phyloP scores from a whole-genome alignment of 106 monocot species.

The Allium sativum region DNA sequence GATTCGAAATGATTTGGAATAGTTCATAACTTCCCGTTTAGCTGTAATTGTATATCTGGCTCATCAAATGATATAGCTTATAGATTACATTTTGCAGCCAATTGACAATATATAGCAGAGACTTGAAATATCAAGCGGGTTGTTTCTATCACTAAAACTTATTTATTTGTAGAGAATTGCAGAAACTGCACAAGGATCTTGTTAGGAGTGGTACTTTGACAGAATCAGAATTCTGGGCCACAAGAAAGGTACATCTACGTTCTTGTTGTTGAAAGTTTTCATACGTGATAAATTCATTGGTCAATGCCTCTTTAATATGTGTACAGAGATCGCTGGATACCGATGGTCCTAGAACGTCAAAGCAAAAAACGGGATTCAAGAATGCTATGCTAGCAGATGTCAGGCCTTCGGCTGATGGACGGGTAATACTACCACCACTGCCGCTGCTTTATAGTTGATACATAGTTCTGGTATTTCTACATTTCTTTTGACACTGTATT shows the following conservation, averaged over 20 bases:
- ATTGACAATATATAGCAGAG: no score
- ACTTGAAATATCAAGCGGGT: neutral
- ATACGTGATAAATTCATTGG: neutral
- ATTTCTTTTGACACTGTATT: conserved; percentile 2
- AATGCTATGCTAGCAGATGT: conserved; percentile 98
- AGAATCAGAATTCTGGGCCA: conserved; percentile 95
- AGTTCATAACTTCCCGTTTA: no score
- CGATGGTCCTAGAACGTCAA: conserved; percentile 30
- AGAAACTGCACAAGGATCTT: conserved; percentile 83
- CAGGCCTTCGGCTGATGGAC: conserved; percentile 91
- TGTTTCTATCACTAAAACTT: no score
- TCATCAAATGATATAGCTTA: no score
- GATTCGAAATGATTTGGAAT: no score
- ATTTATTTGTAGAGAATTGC: conserved; percentile 61
- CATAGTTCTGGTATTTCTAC: no score
- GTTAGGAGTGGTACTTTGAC: conserved; percentile 69
- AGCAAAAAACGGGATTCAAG: conserved; percentile 81
- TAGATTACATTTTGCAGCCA: no score
- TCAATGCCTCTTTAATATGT: conserved; percentile 1
- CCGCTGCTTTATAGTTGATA: no score
- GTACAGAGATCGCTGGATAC: conserved; percentile 71
- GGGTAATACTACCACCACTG: conserved; percentile 39
- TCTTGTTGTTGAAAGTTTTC: neutral
- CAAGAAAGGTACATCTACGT: conserved; percentile 56
- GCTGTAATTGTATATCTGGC: no score